Conservation (phyloP, 2,329 filamentous ascomycete genomes). For the Trichoderma oligosporum region DNA sequence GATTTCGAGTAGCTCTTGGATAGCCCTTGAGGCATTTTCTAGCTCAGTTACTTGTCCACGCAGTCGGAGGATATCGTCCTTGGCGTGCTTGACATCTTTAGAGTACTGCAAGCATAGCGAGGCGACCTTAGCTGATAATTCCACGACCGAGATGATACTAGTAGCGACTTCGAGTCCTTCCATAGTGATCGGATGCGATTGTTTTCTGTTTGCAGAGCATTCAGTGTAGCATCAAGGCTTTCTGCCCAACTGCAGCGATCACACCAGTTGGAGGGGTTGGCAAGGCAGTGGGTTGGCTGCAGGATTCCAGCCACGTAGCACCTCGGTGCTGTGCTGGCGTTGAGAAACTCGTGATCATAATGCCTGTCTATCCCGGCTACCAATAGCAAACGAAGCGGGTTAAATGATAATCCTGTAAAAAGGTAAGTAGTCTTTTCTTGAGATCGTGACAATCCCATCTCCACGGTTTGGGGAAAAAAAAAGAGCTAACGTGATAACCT, state of each 20-base stretch:
- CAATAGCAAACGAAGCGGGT: no score
- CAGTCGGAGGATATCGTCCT: slow-evolving; percentile 33
- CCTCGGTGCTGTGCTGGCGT: no score
- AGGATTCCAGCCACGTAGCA: background rate
- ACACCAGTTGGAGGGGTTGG: background rate
- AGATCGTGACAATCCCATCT: no score
- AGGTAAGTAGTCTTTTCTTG: no score
- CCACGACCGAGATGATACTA: slow-evolving; percentile 37
- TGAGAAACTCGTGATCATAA: no score
- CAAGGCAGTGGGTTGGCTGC: background rate
- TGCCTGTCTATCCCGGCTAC: no score
- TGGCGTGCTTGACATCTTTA: slow-evolving; percentile 30
- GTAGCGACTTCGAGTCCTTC: slow-evolving; percentile 34
- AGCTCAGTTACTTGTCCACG: slow-evolving; percentile 28
- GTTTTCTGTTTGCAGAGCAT: background rate
- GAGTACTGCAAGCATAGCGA: slow-evolving; percentile 36
- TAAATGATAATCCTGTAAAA: no score
- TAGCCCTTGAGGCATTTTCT: slow-evolving; percentile 25
- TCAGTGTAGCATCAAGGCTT: background rate
- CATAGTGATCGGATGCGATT: slow-evolving; percentile 11
- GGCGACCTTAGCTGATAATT: slow-evolving; percentile 36
- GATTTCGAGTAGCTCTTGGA: slow-evolving; percentile 28
- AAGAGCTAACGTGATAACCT: no score
- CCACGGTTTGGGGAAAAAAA: no score
- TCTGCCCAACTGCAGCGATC: background rate